Conservation (phyloP, 1,284 basidiomycete genomes). For the Porogramme epimiltina region DNA sequence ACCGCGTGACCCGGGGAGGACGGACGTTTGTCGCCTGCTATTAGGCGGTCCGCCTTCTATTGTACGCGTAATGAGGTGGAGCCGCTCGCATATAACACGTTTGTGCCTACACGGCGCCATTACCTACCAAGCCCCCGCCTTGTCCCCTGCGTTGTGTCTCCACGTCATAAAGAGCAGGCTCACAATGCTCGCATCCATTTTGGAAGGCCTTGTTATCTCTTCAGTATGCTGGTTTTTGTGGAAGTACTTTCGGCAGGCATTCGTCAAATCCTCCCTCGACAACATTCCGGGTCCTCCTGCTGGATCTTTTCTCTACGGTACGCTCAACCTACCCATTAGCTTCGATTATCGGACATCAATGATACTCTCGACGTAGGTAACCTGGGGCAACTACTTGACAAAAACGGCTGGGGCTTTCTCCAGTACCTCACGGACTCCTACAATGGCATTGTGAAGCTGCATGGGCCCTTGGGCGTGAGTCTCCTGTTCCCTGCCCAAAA, state of each 20-base stretch:
- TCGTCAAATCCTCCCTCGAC: conserved; percentile 15
- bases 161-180: not conserved
- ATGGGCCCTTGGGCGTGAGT: conserved; percentile 14
- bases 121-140: not conserved
- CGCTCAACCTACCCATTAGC: not conserved
- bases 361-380: conserved; percentile 14
- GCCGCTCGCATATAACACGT: not conserved
- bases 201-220: not conserved
- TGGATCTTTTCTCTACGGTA: conserved; percentile 14
- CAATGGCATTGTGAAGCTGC: conserved; percentile 9
- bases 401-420: conserved; percentile 21
- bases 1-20: not conserved
- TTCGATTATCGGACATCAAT: no score
- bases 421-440: conserved; percentile 11
- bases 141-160: not conserved
- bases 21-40: conserved; percentile 6
- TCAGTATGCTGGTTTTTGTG: conserved; percentile 11
- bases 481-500: no score
- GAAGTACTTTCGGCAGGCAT: conserved; percentile 13
- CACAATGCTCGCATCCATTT: not conserved
- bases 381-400: conserved; percentile 13
- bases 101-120: not conserved
- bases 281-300: conserved; percentile 20
- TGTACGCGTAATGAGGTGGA: not conserved
- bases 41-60: conserved; percentile 1